Percentiles rank a stretch among this genome's conserved stretches.
These are phyloP conservation scores for Cardiospermum halicacabum DNA, from an alignment of 345 rosid species.

Conservation along the genomic window DNA sequence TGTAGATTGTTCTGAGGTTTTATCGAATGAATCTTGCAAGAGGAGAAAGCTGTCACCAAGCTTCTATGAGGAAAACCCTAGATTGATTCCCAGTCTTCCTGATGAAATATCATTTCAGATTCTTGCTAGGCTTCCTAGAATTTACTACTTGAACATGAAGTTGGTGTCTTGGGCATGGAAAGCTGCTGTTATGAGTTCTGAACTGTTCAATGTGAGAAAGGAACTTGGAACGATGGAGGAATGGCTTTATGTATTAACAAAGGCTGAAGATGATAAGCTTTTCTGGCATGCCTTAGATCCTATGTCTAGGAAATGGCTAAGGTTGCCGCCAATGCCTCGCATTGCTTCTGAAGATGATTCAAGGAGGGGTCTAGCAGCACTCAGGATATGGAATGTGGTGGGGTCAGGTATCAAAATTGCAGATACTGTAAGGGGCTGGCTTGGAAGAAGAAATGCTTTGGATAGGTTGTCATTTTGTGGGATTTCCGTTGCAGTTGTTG, in stretches of 20 bases:
- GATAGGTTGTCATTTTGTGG: constrained; percentile 70
- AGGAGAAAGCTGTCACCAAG: constrained; percentile 30
- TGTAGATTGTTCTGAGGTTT: neutral
- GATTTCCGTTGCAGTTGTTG: constrained; percentile 62
- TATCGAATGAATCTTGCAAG: constrained; percentile 36
- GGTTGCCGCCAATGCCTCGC: constrained; percentile 69
- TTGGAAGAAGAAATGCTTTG: constrained; percentile 46
- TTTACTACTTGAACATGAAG: constrained; percentile 48
- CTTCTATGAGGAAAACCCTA: constrained; percentile 29
- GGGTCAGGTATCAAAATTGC: constrained; percentile 50
- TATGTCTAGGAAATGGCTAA: constrained; percentile 64
- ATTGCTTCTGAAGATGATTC: constrained; percentile 51
- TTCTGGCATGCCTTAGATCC: constrained; percentile 90
- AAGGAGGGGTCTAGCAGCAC: constrained; percentile 40
- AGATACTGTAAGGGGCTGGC: constrained; percentile 62
- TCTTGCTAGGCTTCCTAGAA: constrained; percentile 77
- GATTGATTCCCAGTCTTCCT: constrained; percentile 71
- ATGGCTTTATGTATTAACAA: constrained; percentile 82
- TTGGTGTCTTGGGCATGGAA: constrained; percentile 67
- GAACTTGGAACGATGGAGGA: constrained; percentile 71
- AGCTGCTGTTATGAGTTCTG: constrained; percentile 48
- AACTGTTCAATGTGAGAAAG: constrained; percentile 62
- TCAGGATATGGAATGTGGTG: constrained; percentile 55
- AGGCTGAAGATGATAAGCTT: constrained; percentile 60
- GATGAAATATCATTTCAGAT: constrained; percentile 85